These are phyloP conservation scores for Hypholoma sublateritium DNA, from an alignment of 768 basidiomycete species.

Conservation along the genomic window DNA sequence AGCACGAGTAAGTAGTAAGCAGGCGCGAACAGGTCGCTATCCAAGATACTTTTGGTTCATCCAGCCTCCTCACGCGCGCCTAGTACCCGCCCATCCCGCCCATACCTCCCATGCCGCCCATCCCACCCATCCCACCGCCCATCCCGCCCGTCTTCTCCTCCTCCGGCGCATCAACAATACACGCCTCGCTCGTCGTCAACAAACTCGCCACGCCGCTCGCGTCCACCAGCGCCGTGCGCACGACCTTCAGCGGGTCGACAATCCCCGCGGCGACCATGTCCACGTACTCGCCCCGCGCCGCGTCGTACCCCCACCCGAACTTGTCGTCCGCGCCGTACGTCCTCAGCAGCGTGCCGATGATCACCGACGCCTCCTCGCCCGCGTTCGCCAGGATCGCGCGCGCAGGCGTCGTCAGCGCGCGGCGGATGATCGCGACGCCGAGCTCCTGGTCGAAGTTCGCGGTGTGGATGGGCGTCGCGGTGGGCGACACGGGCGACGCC, in stretches of 20 bases:
- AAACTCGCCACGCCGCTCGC: constrained; percentile 92
- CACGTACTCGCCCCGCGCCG: constrained; percentile 86
- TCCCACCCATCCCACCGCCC: constrained; percentile 34
- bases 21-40: not conserved
- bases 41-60: not conserved
- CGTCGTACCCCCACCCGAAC: constrained; percentile 89
- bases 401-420: constrained; percentile 79
- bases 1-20: not conserved
- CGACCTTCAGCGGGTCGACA: constrained; percentile 95
- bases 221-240: constrained; percentile 89
- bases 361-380: constrained; percentile 91
- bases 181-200: constrained; percentile 90
- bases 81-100: not conserved
- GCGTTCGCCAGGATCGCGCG: constrained; percentile 92
- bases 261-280: constrained; percentile 96
- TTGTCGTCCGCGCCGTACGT: constrained; percentile 58
- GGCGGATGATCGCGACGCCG: constrained; percentile 89
- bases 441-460: constrained; percentile 97
- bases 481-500: constrained; percentile 47
- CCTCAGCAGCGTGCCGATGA: constrained; percentile 81
- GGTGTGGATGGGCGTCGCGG: constrained; percentile 70
- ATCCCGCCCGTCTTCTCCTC: constrained; percentile 54
- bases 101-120: constrained; percentile 29
- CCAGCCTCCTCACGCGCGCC: not conserved
- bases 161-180: constrained; percentile 90